Evolutionary conservation across 495 filamentous ascomycete species (phyloP).

Genomic region (Penicillium pulvis): DNA sequence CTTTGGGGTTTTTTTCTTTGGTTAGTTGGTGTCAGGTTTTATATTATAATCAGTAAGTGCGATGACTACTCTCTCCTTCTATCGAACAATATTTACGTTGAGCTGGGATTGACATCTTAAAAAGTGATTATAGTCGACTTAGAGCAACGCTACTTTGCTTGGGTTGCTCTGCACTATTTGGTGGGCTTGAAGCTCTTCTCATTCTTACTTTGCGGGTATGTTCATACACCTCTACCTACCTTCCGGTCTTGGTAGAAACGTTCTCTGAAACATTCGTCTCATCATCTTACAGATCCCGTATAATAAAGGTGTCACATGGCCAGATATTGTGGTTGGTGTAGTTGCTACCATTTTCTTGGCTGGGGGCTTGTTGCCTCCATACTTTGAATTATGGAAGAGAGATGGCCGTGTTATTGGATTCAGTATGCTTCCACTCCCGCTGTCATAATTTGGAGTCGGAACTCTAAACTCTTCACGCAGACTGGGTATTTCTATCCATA

Average conservation of each 20-base stretch:
- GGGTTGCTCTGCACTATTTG: slow-evolving; percentile 49
- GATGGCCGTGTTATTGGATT: slow-evolving; percentile 70
- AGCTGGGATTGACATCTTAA: background rate
- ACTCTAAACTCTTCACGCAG: slow-evolving; percentile 23
- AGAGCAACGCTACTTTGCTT: slow-evolving; percentile 50
- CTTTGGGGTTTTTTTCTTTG: slow-evolving; percentile 64
- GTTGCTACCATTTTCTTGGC: slow-evolving; percentile 60
- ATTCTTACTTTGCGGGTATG: slow-evolving; percentile 64
- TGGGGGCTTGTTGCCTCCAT: slow-evolving; percentile 67
- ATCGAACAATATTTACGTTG: background rate
- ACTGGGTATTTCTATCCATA: slow-evolving; percentile 66
- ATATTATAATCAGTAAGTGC: slow-evolving; percentile 59
- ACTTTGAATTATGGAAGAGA: slow-evolving; percentile 72
- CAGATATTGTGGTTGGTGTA: slow-evolving; percentile 61
- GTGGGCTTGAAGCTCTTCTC: slow-evolving; percentile 59
- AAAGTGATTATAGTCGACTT: slow-evolving; percentile 48
- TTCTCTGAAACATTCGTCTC: background rate
- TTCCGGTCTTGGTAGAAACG: background rate
- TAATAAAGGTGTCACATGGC: slow-evolving; percentile 53
- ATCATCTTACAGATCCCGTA: slow-evolving; percentile 50
- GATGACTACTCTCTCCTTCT: background rate
- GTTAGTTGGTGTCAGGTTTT: slow-evolving; percentile 69
- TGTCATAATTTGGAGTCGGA: background rate
- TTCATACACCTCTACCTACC: background rate
- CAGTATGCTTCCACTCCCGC: slow-evolving; percentile 41